Base-by-base conservation (phyloP, 2,329 filamentous ascomycete genomes). In the Colletotrichum simmondsii region DNA sequence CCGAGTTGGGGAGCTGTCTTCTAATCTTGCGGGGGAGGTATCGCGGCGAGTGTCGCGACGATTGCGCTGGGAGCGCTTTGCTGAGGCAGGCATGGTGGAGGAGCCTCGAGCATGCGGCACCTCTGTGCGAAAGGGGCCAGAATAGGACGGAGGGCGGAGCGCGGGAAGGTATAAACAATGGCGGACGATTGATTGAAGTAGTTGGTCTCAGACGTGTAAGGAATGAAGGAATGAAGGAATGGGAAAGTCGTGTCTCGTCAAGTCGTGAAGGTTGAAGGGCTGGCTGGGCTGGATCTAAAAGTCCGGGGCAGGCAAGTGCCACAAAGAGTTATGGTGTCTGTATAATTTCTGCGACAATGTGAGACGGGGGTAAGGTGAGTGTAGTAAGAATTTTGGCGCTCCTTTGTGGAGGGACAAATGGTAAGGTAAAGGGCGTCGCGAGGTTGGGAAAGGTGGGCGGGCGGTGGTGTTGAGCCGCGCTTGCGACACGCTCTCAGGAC, bases 1-100 rank as follows among this genome's bases (percentile, higher is more conserved):
- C 66, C 90, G 87, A 71, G 86, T 88, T 16, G 90, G 90, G 4
- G 90, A 92, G 30, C 90, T 89, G 59, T 87, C 85, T 56, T 88
- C 85, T 62, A 80, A 74, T 54, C 79, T 78, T 67, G 79, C 73
- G 32, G 80, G 77, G 57, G 81, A 79, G 65, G 80, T 79, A 75
- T 81, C 80, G 74, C 81, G 82, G 75, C 83, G 83, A 74, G 79
- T 73, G 66, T 85, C 83, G 77, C 83, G 82, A 74, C 82, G 82
- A 73, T 77, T 78, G 74, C 83, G 81, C 70, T 80, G 81, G 68
- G 76, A 77, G 76, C 82, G 79, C 76, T 83, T 84, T 58, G 80
- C 78, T 65, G 83, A 83, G 28, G 80, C 76, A 67, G 83, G 81
- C 83, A 85, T 85, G 42, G 59, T 65, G 65, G 22, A 49, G 28